These are phyloP conservation scores for Kwoniella shivajii DNA, from an alignment of 1,284 basidiomycete species.

Conservation along the genomic window DNA sequence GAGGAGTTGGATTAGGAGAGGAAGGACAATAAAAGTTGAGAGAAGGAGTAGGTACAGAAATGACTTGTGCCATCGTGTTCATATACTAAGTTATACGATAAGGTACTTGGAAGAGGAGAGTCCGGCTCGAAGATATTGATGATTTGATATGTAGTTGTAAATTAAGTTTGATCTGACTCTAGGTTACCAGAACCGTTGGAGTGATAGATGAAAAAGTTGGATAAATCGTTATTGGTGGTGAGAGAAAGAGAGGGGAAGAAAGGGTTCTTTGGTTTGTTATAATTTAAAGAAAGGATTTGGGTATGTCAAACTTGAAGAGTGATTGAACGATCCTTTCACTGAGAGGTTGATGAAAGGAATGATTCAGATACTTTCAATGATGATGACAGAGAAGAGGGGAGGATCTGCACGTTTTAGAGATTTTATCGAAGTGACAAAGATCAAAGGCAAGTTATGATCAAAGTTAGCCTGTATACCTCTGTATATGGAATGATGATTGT, in stretches of 20 bases:
- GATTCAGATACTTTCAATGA: too few relatives aligned
- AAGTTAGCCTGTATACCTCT: neutral
- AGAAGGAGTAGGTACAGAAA: slow-evolving; percentile 19
- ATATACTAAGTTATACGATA: neutral
- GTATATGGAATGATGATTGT: neutral
- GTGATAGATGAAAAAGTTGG: neutral
- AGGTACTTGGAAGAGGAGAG: slow-evolving; percentile 4
- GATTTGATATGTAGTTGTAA: neutral
- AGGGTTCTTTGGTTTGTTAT: neutral
- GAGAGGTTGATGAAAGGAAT: neutral
- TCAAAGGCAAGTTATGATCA: too few relatives aligned
- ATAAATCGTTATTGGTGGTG: neutral
- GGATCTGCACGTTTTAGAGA: too few relatives aligned
- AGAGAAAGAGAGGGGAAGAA: neutral
- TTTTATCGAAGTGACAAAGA: too few relatives aligned
- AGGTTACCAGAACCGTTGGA: slow-evolving; percentile 5
- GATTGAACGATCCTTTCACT: slow-evolving; percentile 1
- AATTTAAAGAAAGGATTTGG: neutral
- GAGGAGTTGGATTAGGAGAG: slow-evolving; percentile 40
- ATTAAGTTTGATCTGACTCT: neutral
- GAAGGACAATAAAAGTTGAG: slow-evolving; percentile 19
- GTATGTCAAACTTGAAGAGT: neutral
- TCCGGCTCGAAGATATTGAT: slow-evolving; percentile 11
- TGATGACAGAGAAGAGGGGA: neutral
- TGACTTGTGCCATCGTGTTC: slow-evolving; percentile 23